phyloP scores from a whole-genome alignment of 202 grass and related monocot species.

The Setaria italica region DNA sequence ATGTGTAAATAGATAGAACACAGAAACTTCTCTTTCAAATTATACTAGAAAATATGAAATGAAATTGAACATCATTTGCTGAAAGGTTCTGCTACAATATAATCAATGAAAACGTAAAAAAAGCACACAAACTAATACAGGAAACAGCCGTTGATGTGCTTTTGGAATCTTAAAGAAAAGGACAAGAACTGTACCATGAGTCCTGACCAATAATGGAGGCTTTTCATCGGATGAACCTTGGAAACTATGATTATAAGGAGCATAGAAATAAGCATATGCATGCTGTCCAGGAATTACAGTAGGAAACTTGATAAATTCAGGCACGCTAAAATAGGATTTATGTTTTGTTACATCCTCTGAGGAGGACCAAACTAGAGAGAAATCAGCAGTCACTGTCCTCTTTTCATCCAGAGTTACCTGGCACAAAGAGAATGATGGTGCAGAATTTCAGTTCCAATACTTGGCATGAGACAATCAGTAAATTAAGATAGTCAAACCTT shows the following conservation, averaged over 20 bases:
- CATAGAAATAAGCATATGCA: constrained; percentile 96
- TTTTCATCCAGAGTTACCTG: constrained; percentile 77
- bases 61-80: not conserved
- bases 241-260: constrained; percentile 71
- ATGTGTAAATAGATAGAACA: not conserved
- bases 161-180: constrained; percentile 7
- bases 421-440: constrained; percentile 29
- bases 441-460: not conserved
- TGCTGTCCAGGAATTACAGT: constrained; percentile 64
- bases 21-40: not conserved
- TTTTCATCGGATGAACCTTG: constrained; percentile 72
- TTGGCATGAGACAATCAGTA: not conserved
- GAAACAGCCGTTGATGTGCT: not conserved
- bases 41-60: not conserved
- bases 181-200: constrained; percentile 61
- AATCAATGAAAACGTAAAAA: no score
- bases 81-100: no score
- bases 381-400: constrained; percentile 52
- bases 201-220: constrained; percentile 84
- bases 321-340: constrained; percentile 71
- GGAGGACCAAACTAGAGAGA: constrained; percentile 92
- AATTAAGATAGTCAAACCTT: constrained; percentile 65
- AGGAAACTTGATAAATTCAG: constrained; percentile 85
- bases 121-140: not conserved
- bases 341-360: constrained; percentile 71